phyloP scores from a whole-genome alignment of 805 yeast genomes.

The Lachancea cidri region DNA sequence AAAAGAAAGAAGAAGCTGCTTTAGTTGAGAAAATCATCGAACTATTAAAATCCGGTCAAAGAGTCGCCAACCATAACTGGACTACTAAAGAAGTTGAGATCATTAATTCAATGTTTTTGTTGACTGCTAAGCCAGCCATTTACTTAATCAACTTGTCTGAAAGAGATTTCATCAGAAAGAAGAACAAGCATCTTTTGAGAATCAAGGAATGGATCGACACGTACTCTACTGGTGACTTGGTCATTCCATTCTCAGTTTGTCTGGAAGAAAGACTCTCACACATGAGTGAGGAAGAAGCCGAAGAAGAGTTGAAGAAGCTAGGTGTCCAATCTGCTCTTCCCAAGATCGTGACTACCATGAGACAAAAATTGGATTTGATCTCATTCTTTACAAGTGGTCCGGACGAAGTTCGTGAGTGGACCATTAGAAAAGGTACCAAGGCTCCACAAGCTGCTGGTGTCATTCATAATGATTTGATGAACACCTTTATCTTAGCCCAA shows the following conservation, averaged over 20 bases:
- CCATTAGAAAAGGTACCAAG: slow-evolving; percentile 82
- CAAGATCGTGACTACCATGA: slow-evolving; percentile 79
- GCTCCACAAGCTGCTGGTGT: slow-evolving; percentile 99
- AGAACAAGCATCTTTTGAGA: slow-evolving; percentile 76
- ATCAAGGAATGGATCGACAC: slow-evolving; percentile 89
- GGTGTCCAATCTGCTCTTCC: slow-evolving; percentile 82
- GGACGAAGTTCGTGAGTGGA: slow-evolving; percentile 97
- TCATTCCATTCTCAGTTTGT: slow-evolving; percentile 89
- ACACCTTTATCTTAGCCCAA: slow-evolving; percentile 91
- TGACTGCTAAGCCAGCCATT: slow-evolving; percentile 94
- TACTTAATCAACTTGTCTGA: slow-evolving; percentile 88
- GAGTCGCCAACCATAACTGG: slow-evolving; percentile 88
- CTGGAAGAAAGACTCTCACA: slow-evolving; percentile 88
- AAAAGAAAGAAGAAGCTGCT: slow-evolving; percentile 78
- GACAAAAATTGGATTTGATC: slow-evolving; percentile 77
- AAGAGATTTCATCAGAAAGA: slow-evolving; percentile 79
- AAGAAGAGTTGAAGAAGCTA: slow-evolving; percentile 64
- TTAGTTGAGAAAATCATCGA: slow-evolving; percentile 70
- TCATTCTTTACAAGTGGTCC: slow-evolving; percentile 96
- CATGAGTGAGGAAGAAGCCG: slow-evolving; percentile 79
- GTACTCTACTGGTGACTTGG: slow-evolving; percentile 82
- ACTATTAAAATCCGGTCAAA: slow-evolving; percentile 75
- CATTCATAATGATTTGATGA: slow-evolving; percentile 91
- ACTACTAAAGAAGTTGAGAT: slow-evolving; percentile 84
- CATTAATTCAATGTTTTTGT: slow-evolving; percentile 77